A percentile compares a stretch with the other conserved stretches of the same genome.
phyloP scores from a whole-genome alignment of 2,329 filamentous ascomycete species.

The Diatrype stigma region DNA sequence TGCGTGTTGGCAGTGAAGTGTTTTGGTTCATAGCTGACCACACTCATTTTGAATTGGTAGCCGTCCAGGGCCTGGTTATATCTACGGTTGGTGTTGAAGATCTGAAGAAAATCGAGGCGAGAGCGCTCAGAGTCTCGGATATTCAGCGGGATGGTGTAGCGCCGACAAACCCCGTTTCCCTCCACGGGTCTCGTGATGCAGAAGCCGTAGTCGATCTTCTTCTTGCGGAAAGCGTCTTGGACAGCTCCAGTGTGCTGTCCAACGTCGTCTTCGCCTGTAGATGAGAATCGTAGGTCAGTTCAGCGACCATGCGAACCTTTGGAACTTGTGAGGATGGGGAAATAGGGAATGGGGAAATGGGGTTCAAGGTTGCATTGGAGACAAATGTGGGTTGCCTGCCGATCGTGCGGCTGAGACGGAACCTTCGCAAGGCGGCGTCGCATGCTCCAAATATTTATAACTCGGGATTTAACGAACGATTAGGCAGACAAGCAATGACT shows the following conservation, averaged over 20 bases:
- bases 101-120: constrained; percentile 40
- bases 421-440: no score
- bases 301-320: constrained; percentile 20
- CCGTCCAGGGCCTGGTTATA: constrained; percentile 20
- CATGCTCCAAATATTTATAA: no score
- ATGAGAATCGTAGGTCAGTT: constrained; percentile 3
- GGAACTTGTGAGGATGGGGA: constrained; percentile 8
- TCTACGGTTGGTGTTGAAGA: constrained; percentile 17
- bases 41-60: constrained; percentile 38
- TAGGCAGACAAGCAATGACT: background rate
- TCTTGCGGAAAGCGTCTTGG: constrained; percentile 10
- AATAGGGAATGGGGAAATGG: background rate
- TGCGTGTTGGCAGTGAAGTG: constrained; percentile 44
- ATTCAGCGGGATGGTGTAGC: constrained; percentile 17
- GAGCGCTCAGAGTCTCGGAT: constrained; percentile 27
- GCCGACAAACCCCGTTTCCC: constrained; percentile 13
- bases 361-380: no score
- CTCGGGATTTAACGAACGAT: no score
- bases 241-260: constrained; percentile 13
- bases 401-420: no score
- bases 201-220: constrained; percentile 12
- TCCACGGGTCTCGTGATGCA: constrained; percentile 4
- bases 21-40: constrained; percentile 45
- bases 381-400: no score
- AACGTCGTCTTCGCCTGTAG: constrained; percentile 14